Evolutionary conservation across 1,284 basidiomycete species (phyloP), one percentile per base, ranked within the genome.

Genomic region (Mrakiaceae sp.): DNA sequence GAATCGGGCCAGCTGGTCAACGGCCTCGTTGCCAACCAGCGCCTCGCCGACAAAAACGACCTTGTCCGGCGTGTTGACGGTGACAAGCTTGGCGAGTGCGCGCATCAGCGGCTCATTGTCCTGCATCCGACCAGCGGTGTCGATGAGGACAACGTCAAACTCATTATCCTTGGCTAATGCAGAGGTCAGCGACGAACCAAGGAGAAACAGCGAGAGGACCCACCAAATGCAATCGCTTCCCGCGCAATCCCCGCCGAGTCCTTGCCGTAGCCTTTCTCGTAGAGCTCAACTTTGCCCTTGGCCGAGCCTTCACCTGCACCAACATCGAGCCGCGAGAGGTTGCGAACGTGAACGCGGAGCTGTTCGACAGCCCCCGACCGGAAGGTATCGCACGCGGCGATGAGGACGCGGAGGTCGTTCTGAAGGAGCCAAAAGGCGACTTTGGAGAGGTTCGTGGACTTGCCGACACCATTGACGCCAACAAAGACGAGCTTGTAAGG

Each of bases 371-470:
- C 96, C 46, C 96, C 96, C 72, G 89, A 91, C 82, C 94, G 81
- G 81, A 99, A 99, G 3, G 96, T 98, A 75, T 99, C 96, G 73
- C 96, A 98, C 10, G 96, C 96, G 42, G 96, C 96, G 70, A 99
- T 98, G 69, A 98, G 81, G 27, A 99, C 95, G 44, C 88, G 82
- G 53, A 95, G 77, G 8, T 87, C 87, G 73, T 99, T 98, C 77
- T 98, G 95, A 58, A 98, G 85, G 27, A 99, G 81, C 96, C 96
- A 98, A 79, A 98, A 98, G 77, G 92, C 95, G 59, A 99, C 95
- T 78, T 99, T 99, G 62, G 89, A 91, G 43, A 99, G 78, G 75
- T 98, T 98, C 4, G 96, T 98, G 70, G 92, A 96, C 79, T 99
- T 99, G 61, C 96, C 96, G 27, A 99, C 96, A 39, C 96, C 96